phyloP scores from a whole-genome alignment of 495 filamentous ascomycete genomes.

The Hypoxylon trugodes region DNA sequence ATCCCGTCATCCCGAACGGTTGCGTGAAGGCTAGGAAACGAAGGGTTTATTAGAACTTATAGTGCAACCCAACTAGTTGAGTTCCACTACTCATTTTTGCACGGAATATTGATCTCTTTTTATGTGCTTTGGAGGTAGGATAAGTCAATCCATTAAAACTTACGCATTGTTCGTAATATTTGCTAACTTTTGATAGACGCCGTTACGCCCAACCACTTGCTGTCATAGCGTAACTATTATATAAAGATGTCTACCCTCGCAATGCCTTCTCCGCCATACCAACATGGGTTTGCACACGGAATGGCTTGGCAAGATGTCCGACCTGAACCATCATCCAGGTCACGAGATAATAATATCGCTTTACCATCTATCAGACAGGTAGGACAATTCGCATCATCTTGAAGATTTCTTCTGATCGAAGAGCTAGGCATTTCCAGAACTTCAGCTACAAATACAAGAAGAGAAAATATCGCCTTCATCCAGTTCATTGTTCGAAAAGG shows the following conservation, averaged over 20 bases:
- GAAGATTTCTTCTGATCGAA: conserved; percentile 27
- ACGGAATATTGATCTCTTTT: no score
- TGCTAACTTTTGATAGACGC: no score
- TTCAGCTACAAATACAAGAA: conserved; percentile 33
- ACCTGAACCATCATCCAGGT: conserved; percentile 28
- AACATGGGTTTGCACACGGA: conserved; percentile 39
- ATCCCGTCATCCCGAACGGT: no score
- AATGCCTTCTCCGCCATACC: conserved; percentile 43
- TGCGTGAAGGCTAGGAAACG: no score
- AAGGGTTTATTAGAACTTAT: no score
- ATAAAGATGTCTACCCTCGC: conserved; percentile 48
- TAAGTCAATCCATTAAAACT: no score
- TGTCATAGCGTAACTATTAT: no score
- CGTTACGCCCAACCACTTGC: no score
- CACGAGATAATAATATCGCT: conserved; percentile 45
- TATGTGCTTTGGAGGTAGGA: no score
- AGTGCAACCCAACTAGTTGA: no score
- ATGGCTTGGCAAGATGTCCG: conserved; percentile 40
- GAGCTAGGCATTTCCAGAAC: conserved; percentile 49
- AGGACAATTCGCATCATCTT: not conserved
- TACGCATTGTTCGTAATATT: no score
- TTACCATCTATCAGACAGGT: conserved; percentile 58
- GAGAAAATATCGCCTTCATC: conserved; percentile 36
- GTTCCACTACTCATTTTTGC: no score
- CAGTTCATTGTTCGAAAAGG: conserved; percentile 36